phyloP scores from a whole-genome alignment of 2,329 filamentous ascomycete species.

The Knoxdaviesia capensis region DNA sequence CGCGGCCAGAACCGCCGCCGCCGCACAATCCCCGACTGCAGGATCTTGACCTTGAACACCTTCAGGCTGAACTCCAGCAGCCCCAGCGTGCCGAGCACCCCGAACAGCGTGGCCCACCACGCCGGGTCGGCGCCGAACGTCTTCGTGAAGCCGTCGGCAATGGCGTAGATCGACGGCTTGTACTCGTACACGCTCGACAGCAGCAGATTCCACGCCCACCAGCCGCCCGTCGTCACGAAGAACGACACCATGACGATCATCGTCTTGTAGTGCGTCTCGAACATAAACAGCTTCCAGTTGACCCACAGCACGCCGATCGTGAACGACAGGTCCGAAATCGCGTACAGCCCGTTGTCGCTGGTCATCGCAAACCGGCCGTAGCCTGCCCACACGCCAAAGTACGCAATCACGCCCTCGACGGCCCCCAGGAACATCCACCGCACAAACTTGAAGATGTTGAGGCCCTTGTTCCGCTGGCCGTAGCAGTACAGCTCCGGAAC shows the following conservation, averaged over 20 bases:
- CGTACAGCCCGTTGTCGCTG: conserved; percentile 49
- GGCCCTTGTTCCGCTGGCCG: conserved; percentile 50
- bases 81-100: conserved; percentile 38
- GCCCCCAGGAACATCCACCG: conserved; percentile 62
- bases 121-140: conserved; percentile 46
- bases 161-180: conserved; percentile 38
- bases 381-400: conserved; percentile 39
- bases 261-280: conserved; percentile 64
- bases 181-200: conserved; percentile 41
- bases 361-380: conserved; percentile 26
- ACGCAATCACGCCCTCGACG: conserved; percentile 53
- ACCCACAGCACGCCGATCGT: conserved; percentile 52
- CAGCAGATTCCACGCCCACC: conserved; percentile 56
- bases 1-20: neutral
- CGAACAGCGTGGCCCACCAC: conserved; percentile 57
- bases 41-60: conserved; percentile 22
- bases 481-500: conserved; percentile 80
- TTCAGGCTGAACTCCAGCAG: conserved; percentile 45
- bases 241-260: conserved; percentile 38
- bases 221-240: conserved; percentile 41
- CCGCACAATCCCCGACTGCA: conserved; percentile 10
- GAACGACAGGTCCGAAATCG: conserved; percentile 54
- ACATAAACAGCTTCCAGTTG: conserved; percentile 54
- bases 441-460: conserved; percentile 55
- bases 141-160: conserved; percentile 43